Evolutionary conservation across 83 land plant genomes (phyloP).

Genomic region (Isoetes engelmannii): DNA sequence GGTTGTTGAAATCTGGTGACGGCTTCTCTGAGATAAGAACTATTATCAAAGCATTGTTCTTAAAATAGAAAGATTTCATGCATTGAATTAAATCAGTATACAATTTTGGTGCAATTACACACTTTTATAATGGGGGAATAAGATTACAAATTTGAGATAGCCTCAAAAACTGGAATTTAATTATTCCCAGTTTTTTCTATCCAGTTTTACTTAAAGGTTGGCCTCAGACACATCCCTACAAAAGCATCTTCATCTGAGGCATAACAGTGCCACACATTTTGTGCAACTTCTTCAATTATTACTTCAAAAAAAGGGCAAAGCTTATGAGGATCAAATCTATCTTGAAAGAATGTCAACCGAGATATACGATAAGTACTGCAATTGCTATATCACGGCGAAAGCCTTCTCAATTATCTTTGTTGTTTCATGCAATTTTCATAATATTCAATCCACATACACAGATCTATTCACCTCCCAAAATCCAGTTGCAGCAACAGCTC

Average conservation of each 20-base stretch:
- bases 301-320: slow-evolving; percentile 28
- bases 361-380: slow-evolving; percentile 8
- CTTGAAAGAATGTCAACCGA: slow-evolving; percentile 23
- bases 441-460: slow-evolving; percentile 24
- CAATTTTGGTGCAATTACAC: too few species aligned
- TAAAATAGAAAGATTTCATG: too few species aligned
- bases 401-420: slow-evolving; percentile 22
- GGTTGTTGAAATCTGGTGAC: too few species aligned
- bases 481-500: slow-evolving; percentile 18
- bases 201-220: too few species aligned
- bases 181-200: too few species aligned
- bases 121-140: too few species aligned
- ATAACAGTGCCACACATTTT: slow-evolving; percentile 22
- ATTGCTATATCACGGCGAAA: slow-evolving; percentile 1
- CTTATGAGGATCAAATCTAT: slow-evolving; percentile 27
- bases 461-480: slow-evolving; percentile 25
- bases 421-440: slow-evolving; percentile 12
- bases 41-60: too few species aligned
- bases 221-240: slow-evolving; percentile 17
- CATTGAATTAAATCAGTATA: too few species aligned
- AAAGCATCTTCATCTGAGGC: slow-evolving; percentile 19
- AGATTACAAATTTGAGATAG: too few species aligned
- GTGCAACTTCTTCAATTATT: slow-evolving; percentile 18
- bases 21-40: too few species aligned
- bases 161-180: too few species aligned